Evolutionary conservation across 1,284 basidiomycete genomes (phyloP).

Genomic region (Moesziomyces sp.): DNA sequence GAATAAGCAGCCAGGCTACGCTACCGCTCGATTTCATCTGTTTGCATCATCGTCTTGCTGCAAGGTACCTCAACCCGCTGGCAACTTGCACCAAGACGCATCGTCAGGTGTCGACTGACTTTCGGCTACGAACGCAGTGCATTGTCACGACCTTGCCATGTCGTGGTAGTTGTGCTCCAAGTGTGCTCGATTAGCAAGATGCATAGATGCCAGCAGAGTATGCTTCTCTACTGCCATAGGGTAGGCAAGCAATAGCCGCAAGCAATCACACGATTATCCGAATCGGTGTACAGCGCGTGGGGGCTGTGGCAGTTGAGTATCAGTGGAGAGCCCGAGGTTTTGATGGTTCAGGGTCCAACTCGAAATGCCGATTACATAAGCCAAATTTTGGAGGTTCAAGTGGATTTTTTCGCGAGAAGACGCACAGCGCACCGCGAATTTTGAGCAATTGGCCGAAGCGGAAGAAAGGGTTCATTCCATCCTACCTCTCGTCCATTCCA

Average conservation of each 20-base stretch:
- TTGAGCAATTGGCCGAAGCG: conserved; percentile 5
- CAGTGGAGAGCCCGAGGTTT: background rate
- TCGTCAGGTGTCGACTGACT: conserved; percentile 12
- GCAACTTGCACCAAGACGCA: background rate
- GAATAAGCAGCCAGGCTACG: background rate
- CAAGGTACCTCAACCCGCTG: no score
- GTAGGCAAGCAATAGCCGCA: no score
- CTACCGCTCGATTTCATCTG: no score
- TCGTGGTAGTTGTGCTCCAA: no score
- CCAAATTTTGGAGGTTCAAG: conserved; percentile 7
- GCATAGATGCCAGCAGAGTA: no score
- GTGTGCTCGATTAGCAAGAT: no score
- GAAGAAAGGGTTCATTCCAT: conserved; percentile 16
- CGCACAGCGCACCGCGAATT: conserved; percentile 4
- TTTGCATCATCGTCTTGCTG: no score
- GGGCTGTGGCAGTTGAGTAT: conserved; percentile 6
- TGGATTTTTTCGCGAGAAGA: conserved; percentile 23
- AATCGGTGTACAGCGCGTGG: no score
- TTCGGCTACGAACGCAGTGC: background rate
- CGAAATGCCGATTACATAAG: conserved; percentile 18
- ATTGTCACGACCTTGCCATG: no score
- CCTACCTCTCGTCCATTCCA: background rate
- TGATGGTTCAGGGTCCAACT: background rate
- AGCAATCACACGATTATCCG: no score
- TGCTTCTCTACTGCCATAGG: no score